Conservation (phyloP, 345 rosid species). For the Dipteronia dyeriana region DNA sequence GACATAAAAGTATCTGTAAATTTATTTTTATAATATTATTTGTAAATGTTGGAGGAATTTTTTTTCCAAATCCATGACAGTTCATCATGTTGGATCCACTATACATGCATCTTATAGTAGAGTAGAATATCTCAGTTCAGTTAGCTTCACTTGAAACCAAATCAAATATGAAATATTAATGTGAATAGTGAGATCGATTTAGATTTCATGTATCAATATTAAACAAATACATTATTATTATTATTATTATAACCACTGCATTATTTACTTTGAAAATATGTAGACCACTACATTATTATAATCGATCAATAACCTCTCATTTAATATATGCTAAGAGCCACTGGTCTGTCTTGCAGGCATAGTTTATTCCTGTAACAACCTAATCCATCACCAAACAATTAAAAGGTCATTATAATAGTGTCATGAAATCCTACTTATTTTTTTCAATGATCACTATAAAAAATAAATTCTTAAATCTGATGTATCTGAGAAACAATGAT, state of each 20-base stretch:
- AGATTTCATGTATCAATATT: not conserved
- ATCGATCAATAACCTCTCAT: not conserved
- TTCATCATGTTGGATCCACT: not conserved
- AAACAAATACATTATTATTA: not conserved
- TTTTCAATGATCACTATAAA: not conserved
- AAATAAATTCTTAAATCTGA: not conserved
- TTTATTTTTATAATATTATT: too few relatives aligned
- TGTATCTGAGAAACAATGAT: not conserved
- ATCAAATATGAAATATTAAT: not conserved
- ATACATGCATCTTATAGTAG: not conserved
- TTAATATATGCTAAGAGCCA: not conserved
- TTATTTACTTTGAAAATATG: not conserved
- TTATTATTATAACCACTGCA: not conserved
- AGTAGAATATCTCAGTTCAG: constrained; percentile 20
- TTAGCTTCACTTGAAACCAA: constrained; percentile 17
- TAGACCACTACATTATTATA: too few relatives aligned
- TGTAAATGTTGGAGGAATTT: too few relatives aligned
- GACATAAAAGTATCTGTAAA: too few relatives aligned
- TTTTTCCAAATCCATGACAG: not conserved
- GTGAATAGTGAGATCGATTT: not conserved
- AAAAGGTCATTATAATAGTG: too few relatives aligned
- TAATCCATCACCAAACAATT: not conserved
- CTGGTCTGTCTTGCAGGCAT: not conserved
- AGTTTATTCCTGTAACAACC: not conserved
- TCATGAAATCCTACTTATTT: not conserved